Evolutionary conservation across 495 filamentous ascomycete genomes (phyloP), one percentile per base, ranked within the genome.

Genomic region (Tuber microsphaerosporum): DNA sequence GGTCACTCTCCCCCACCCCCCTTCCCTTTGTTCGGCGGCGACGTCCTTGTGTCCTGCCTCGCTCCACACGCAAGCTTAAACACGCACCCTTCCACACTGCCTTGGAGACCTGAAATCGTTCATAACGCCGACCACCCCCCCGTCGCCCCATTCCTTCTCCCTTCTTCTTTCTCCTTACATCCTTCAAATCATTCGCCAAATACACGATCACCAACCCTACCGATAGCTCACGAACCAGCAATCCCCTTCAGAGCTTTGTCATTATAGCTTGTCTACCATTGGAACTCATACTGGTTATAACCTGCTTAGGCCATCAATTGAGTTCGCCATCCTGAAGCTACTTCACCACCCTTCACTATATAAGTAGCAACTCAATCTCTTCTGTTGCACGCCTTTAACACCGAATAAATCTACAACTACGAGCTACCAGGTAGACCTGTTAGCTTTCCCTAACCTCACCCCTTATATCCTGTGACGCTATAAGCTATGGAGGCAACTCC

Each of bases 121-220:
- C 71, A 81, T 81, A 81, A 81, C 79, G 74, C 76, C 70, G 79
- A 70, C 70, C 70, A 73, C 73, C 77, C 74, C 76, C 80, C 80
- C 42, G 78, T 75, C 79, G 71, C 75, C 79, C 81, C 80, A 81
- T 81, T 76, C 78, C 80, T 81, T 80, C 56, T 81, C 76, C 73
- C 77, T 79, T 56, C 77, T 79, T 43, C 76, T 75, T 31, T 51
- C 77, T 79, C 77, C 77, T 79, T 79, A 73, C 77, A 75, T 79
- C 76, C 73, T 77, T 17, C 71, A 70, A 72, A 81, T 51, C 76
- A 78, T 77, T 68, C 72, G 77, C 72, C 74, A 72, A 74, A 68
- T 51, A 48, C 70, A 77, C 75, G 71, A 81, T 77, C 75, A 17
- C 45, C 56, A 73, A 61, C 71, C n/a, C 7, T 44, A 44, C 37